Evolutionary conservation across 2,329 filamentous ascomycete species (phyloP), one percentile per base, ranked within the genome.

Genomic region (Karstenula rhodostoma): DNA sequence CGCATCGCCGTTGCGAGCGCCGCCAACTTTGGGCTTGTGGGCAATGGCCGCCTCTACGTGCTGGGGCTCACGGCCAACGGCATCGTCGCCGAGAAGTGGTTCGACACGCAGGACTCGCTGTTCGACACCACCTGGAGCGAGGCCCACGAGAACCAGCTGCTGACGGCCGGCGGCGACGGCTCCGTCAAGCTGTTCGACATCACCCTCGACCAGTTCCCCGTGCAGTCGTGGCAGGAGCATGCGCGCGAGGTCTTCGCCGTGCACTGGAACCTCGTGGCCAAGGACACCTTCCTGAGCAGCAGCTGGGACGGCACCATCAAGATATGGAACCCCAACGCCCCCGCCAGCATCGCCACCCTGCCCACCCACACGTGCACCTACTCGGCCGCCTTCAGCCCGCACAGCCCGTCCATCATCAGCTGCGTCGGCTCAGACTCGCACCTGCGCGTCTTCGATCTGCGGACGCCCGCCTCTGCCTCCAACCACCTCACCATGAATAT

Each of bases 231-330:
- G 84, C 89, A 93, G 75, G 95, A 98, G 76, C 95, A 99, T 78
- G 93, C 91, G 67, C 87, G 94, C 58, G 95, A 99, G 79, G 90
- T 96, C 9, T 97, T 98, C 76, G 90, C 92, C 2, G 93, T 97
- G 4, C 87, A 90, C 73, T 99, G 94, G 94, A 97, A 94, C 70
- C 87, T 96, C 22, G 87, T 96, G 5, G 87, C 91, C 32, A 99
- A 99, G 77, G 91, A 95, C 72, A 92, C 88, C 0, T 98, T 99
- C 75, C 86, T 93, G 32, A 96, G 92, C 0, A 93, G 90, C 67
- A 96, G 93, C 6, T 99, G 95, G 95, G 95, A 99, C 73, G 95
- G 95, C 52, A 96, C 92, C 2, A 88, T 98, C 70, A 97, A 97
- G 81, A 89, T 99, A 71, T 99, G 94, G 94, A 92, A 92, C 15